Conservation (phyloP, 2,329 filamentous ascomycete genomes). For the Nigrograna mackinnonii region DNA sequence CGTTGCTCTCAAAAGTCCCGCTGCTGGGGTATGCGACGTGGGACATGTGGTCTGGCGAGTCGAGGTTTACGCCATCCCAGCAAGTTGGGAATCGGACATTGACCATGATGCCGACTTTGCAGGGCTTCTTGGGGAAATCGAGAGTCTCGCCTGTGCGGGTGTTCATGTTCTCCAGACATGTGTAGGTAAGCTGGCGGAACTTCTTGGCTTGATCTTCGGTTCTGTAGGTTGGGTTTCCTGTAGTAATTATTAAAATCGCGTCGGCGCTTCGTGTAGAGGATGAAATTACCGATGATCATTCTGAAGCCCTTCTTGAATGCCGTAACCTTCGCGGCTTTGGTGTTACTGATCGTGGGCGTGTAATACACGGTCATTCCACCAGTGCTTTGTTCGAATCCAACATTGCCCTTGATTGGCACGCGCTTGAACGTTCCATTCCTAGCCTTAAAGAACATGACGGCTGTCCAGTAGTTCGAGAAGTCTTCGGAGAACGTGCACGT, state of each 20-base stretch:
- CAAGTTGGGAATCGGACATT: constrained; percentile 42
- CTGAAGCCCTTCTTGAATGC: constrained; percentile 51
- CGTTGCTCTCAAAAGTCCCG: constrained; percentile 40
- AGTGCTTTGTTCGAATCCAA: constrained; percentile 31
- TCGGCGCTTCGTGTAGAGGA: background rate
- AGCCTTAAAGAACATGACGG: constrained; percentile 31
- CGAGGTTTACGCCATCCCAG: constrained; percentile 53
- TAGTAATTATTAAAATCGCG: background rate
- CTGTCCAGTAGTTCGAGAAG: constrained; percentile 41
- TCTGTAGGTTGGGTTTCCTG: constrained; percentile 38
- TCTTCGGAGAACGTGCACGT: constrained; percentile 49
- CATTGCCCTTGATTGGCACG: constrained; percentile 39
- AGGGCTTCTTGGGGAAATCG: constrained; percentile 43
- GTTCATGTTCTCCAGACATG: constrained; percentile 43
- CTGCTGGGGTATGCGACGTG: constrained; percentile 43
- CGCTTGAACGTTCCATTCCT: constrained; percentile 34
- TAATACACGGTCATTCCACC: constrained; percentile 45
- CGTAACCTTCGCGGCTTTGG: constrained; percentile 37
- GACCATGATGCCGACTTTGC: constrained; percentile 47
- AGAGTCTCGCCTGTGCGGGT: constrained; percentile 44
- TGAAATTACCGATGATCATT: constrained; percentile 42
- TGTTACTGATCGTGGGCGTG: constrained; percentile 22
- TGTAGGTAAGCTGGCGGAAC: constrained; percentile 50
- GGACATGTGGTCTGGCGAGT: constrained; percentile 58
- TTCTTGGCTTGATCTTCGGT: constrained; percentile 38